A percentile compares a stretch with the other conserved stretches of the same genome.
phyloP scores from a whole-genome alignment of 768 basidiomycete species.

The Lactarius deliciosus region DNA sequence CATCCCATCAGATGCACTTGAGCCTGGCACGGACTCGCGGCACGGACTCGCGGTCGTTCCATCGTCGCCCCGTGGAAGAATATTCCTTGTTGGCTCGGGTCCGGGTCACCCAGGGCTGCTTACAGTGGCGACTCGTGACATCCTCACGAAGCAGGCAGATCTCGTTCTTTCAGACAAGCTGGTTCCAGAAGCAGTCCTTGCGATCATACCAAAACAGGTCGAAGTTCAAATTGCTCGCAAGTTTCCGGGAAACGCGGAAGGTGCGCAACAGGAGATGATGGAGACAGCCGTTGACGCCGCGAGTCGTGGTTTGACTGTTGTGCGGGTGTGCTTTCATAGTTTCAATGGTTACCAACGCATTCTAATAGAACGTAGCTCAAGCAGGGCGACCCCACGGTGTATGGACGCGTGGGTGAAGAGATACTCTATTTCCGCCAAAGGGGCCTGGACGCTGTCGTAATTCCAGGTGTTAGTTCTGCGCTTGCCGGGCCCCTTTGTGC shows the following conservation, averaged over 20 bases:
- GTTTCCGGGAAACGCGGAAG: conserved; percentile 96
- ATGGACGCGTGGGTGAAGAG: conserved; percentile 94
- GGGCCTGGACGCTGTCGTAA: conserved; percentile 79
- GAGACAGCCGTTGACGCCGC: conserved; percentile 85
- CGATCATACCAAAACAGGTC: conserved; percentile 69
- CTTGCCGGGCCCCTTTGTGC: conserved; percentile 88
- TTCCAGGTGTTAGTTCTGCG: conserved; percentile 89
- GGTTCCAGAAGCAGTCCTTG: conserved; percentile 85
- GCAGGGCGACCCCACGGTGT: conserved; percentile 96
- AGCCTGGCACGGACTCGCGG: conserved; percentile 25
- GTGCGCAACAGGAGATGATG: conserved; percentile 95
- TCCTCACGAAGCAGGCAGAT: conserved; percentile 77
- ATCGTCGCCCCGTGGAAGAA: conserved; percentile 54
- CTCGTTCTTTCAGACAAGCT: conserved; percentile 96
- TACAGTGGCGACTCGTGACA: conserved; percentile 80
- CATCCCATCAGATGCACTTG: conserved; percentile 22
- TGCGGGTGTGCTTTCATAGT: conserved; percentile 57
- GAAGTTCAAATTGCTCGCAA: conserved; percentile 90
- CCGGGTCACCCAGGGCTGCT: conserved; percentile 93
- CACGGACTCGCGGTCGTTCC: conserved; percentile 33
- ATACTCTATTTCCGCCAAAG: conserved; percentile 86
- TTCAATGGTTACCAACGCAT: not conserved
- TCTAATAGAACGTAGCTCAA: conserved; percentile 59
- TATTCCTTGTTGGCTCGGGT: conserved; percentile 90
- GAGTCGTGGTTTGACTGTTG: conserved; percentile 74